Percentiles rank a stretch among this genome's conserved stretches.
Evolutionary conservation across 768 basidiomycete genomes (phyloP).

Genomic region (Phlegmacium glaucopus): DNA sequence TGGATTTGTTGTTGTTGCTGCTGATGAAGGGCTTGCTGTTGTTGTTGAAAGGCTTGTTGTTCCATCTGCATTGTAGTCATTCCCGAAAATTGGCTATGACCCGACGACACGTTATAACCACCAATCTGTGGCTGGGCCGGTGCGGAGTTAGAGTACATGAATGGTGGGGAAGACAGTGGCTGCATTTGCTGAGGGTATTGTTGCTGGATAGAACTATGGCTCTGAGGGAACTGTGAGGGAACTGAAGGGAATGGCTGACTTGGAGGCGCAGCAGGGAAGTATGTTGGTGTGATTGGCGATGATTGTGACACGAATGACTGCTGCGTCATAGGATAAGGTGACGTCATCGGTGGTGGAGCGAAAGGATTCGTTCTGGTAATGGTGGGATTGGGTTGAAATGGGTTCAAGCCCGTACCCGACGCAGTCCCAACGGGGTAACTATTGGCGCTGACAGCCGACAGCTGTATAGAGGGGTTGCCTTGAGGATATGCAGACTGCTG

Average conservation of each 20-base stretch:
- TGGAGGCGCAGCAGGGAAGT: slow-evolving; percentile 23
- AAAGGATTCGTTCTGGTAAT: slow-evolving; percentile 26
- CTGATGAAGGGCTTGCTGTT: slow-evolving; percentile 17
- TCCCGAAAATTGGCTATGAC: slow-evolving; percentile 24
- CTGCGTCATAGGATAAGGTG: slow-evolving; percentile 10
- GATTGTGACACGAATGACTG: slow-evolving; percentile 13
- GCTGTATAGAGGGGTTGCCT: slow-evolving; percentile 7
- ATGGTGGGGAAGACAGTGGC: slow-evolving; percentile 11
- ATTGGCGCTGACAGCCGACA: slow-evolving; percentile 5
- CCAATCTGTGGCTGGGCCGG: slow-evolving; percentile 26
- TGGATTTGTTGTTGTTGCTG: slow-evolving; percentile 19
- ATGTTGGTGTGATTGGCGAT: slow-evolving; percentile 10
- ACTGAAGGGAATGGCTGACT: slow-evolving; percentile 26
- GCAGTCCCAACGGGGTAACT: slow-evolving; percentile 14
- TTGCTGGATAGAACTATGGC: slow-evolving; percentile 26
- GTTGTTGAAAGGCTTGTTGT: slow-evolving; percentile 22
- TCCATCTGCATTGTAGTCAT: slow-evolving; percentile 32
- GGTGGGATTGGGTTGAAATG: slow-evolving; percentile 25
- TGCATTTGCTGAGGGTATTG: slow-evolving; percentile 31
- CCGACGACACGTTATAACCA: slow-evolving; percentile 15
- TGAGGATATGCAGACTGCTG: slow-evolving; percentile 9
- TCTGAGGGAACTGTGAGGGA: slow-evolving; percentile 29
- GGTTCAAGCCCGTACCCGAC: slow-evolving; percentile 22
- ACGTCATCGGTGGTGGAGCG: slow-evolving; percentile 12
- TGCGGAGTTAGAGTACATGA: slow-evolving; percentile 6